Percentiles rank a stretch among this genome's conserved stretches.
These are phyloP conservation scores for Helotiales sp. DNA, from an alignment of 2,329 filamentous ascomycete genomes.

Conservation along the genomic window DNA sequence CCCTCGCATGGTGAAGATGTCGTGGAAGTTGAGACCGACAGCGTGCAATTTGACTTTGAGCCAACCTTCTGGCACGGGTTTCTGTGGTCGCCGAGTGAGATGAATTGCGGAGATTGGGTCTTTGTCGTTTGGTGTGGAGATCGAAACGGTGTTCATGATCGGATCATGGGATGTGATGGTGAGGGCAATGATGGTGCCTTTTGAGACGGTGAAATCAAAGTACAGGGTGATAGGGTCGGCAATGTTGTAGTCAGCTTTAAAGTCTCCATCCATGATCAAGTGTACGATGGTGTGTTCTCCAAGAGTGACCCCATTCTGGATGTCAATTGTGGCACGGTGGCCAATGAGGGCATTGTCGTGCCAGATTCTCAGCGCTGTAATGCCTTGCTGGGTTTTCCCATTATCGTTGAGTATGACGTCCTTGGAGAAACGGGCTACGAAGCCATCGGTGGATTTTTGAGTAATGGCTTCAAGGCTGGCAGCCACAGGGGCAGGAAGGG, in stretches of 20 bases:
- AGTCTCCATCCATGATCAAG: slow-evolving; percentile 27
- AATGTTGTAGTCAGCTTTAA: slow-evolving; percentile 19
- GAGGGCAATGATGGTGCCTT: slow-evolving; percentile 2
- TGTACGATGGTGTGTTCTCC: slow-evolving; percentile 10
- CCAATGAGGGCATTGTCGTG: slow-evolving; percentile 13
- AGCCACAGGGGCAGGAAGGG: not conserved
- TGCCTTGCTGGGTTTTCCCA: slow-evolving; percentile 14
- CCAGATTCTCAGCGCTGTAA: slow-evolving; percentile 8
- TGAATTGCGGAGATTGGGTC: slow-evolving; percentile 29
- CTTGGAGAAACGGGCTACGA: slow-evolving; percentile 16
- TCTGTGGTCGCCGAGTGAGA: slow-evolving; percentile 23
- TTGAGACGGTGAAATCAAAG: slow-evolving; percentile 14
- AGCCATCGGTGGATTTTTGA: not conserved
- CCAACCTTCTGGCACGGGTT: slow-evolving; percentile 26
- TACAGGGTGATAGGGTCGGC: slow-evolving; percentile 18
- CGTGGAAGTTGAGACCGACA: slow-evolving; percentile 34
- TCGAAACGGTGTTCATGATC: slow-evolving; percentile 20
- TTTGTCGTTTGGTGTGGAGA: slow-evolving; percentile 11
- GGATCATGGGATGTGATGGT: slow-evolving; percentile 19
- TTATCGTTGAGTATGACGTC: slow-evolving; percentile 17
- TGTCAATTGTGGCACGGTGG: slow-evolving; percentile 17
- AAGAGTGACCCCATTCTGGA: not conserved
- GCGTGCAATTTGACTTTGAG: slow-evolving; percentile 31
- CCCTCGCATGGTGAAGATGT: slow-evolving; percentile 34
- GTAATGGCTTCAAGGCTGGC: slow-evolving; percentile 15